Conservation (phyloP, 1,284 basidiomycete genomes). For the Heterobasidion occidentale region DNA sequence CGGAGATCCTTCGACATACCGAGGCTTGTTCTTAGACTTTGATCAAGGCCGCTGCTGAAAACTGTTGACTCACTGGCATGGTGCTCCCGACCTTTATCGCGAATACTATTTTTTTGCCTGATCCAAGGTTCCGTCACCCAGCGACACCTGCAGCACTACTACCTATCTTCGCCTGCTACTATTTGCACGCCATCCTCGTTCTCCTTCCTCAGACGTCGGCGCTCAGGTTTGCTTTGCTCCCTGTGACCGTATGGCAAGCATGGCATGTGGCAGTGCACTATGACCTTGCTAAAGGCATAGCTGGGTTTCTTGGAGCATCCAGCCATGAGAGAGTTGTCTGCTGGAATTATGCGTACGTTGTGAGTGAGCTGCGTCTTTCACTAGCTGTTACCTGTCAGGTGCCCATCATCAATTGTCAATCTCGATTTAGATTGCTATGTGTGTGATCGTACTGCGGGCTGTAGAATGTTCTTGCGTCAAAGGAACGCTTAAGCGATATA, state of each 20-base stretch:
- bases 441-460: slow-evolving; percentile 6
- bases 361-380: slow-evolving; percentile 14
- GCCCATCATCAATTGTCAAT: not conserved
- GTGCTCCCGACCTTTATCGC: no score
- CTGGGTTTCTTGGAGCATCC: not conserved
- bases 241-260: slow-evolving; percentile 29
- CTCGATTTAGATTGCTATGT: slow-evolving; percentile 3
- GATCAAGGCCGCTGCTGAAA: no score
- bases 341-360: slow-evolving; percentile 28
- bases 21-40: no score
- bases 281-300: slow-evolving; percentile 27
- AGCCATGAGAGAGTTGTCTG: slow-evolving; percentile 23
- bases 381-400: not conserved
- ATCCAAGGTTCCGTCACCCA: slow-evolving; percentile 1
- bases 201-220: slow-evolving; percentile 32
- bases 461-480: slow-evolving; percentile 8
- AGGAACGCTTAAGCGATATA: slow-evolving; percentile 4
- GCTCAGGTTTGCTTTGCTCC: slow-evolving; percentile 36
- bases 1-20: no score
- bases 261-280: slow-evolving; percentile 30
- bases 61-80: no score
- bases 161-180: slow-evolving; percentile 35
- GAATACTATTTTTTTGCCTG: not conserved
- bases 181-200: slow-evolving; percentile 37
- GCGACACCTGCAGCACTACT: slow-evolving; percentile 19